Evolutionary conservation across 257 asterid genomes (phyloP).

Genomic region (Prunella vulgaris): DNA sequence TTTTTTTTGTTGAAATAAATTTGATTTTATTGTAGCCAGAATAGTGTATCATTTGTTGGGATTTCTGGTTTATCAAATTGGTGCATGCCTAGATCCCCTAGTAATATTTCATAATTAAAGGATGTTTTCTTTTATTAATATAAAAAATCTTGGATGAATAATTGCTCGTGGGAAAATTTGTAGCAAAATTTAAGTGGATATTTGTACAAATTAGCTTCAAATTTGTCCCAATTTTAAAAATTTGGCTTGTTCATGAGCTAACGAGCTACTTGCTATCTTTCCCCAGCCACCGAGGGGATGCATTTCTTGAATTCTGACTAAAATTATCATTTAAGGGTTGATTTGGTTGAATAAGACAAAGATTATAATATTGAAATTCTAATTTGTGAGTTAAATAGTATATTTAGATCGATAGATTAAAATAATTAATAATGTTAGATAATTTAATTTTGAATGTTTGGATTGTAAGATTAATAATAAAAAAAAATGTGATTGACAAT

Average conservation of each 20-base stretch:
- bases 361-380: no score
- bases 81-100: background rate
- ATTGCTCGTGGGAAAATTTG: background rate
- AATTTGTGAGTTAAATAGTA: no score
- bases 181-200: background rate
- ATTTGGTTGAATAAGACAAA: no score
- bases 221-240: background rate
- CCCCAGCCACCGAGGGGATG: no score
- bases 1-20: background rate
- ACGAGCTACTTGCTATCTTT: background rate
- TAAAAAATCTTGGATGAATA: background rate
- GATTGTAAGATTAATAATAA: no score
- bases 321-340: no score
- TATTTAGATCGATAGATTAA: no score
- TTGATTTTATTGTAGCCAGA: background rate
- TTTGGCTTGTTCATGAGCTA: no score
- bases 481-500: no score
- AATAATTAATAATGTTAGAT: no score
- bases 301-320: no score
- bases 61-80: background rate
- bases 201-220: background rate
- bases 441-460: no score
- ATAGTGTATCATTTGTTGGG: background rate
- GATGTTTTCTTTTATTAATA: background rate
- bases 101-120: background rate